Evolutionary conservation across 495 filamentous ascomycete genomes (phyloP), one percentile per base, ranked within the genome.

Genomic region (Diplogelasinospora grovesii): DNA sequence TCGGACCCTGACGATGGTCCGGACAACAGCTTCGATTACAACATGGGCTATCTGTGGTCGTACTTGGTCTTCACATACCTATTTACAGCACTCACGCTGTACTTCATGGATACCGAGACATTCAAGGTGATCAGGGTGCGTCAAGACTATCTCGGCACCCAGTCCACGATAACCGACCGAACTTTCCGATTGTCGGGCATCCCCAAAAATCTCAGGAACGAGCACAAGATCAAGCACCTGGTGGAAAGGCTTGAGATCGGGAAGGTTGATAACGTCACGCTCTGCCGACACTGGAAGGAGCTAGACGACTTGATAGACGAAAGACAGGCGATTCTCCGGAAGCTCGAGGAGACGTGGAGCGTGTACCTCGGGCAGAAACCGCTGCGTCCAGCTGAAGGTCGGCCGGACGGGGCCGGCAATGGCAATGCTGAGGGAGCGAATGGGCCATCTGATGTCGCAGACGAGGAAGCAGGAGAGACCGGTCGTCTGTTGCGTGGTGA

Each of bases 111-210:
- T 20, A 74, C 73, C 11, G 81, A 94, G 61, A 96, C 93, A 1
- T 71, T 79, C 43, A 82, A 77, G 39, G 80, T 99, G 19, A 90
- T 97, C 42, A 73, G 79, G 29, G 72, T 87, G 20, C 75, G 93
- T 15, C 93, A 99, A 57, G 79, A 86, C 29, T 97, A 96, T 56
- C 77, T 99, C 15, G 92, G 90, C 2, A 85, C 80, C 22, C 89
- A 96, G 57, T 89, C 85, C 7, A 96, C 90, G 15, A 78, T 95
- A 25, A 97, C 93, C 2, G 89, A 96, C 61, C 81, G 89, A 24
- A 99, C 93, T 0, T 85, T 99, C 55, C 81, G 85, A 3, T 64
- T 99, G 8, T 90, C 92, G 1, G 89, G 89, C 2, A 89, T 99
- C 22, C 93, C 93, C 0, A 58, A 56, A 5, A 83, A 93, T 8